Conservation (phyloP, 257 asterid genomes). For the Primulina tabacum region DNA sequence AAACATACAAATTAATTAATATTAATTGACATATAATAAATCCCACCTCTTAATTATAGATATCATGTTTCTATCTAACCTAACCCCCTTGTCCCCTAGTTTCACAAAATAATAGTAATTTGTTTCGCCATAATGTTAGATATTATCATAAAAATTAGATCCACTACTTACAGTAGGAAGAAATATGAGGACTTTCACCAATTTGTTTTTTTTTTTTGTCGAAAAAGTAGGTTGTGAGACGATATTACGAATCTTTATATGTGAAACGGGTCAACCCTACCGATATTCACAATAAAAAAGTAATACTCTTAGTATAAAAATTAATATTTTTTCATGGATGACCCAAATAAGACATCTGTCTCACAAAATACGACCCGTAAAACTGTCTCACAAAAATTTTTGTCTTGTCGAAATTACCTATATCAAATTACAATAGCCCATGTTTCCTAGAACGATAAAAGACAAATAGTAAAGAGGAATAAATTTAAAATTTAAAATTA, state of each 20-base stretch:
- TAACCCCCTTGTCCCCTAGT: neutral
- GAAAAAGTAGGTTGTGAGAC: too few species aligned
- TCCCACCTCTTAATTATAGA: conserved; percentile 30
- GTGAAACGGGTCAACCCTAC: too few species aligned
- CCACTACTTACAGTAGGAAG: conserved; percentile 24
- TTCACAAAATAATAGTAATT: neutral
- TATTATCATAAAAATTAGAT: conserved; percentile 22
- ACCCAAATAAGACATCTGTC: too few species aligned
- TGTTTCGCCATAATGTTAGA: conserved; percentile 15
- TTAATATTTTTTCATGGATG: too few species aligned
- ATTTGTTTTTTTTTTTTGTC: neutral
- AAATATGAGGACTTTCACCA: neutral
- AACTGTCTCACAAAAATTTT: too few species aligned
- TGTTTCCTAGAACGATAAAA: conserved; percentile 17
- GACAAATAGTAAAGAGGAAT: too few species aligned
- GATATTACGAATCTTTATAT: too few species aligned
- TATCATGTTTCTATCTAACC: conserved; percentile 32
- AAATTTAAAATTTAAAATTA: too few species aligned
- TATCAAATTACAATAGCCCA: conserved; percentile 31
- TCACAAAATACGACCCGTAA: too few species aligned
- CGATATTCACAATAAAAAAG: too few species aligned
- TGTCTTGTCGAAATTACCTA: conserved; percentile 25
- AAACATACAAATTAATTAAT: conserved; percentile 12
- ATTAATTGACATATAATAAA: conserved; percentile 23
- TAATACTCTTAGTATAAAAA: too few species aligned